phyloP scores from a whole-genome alignment of 2,329 filamentous ascomycete genomes.

The Dactylonectria estremocensis region DNA sequence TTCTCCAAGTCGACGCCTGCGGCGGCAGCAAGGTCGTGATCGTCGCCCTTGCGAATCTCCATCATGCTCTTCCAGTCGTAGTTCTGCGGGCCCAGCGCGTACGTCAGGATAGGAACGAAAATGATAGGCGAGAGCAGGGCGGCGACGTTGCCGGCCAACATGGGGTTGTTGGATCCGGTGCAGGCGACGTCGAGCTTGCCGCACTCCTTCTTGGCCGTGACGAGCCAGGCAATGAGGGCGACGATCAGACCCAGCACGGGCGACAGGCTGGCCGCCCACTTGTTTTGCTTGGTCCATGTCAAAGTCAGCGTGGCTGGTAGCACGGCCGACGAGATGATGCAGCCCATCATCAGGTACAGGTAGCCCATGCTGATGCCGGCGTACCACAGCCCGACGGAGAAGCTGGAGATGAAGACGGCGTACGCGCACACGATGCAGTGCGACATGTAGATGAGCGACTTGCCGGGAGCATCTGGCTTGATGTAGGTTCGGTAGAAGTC shows the following conservation, averaged over 20 bases:
- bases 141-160: conserved; percentile 89
- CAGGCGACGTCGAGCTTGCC: conserved; percentile 79
- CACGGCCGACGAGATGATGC: conserved; percentile 89
- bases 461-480: conserved; percentile 82
- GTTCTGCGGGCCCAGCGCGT: conserved; percentile 71
- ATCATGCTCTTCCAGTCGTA: conserved; percentile 93
- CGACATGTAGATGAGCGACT: conserved; percentile 85
- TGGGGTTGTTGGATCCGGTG: conserved; percentile 87
- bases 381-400: conserved; percentile 82
- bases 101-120: conserved; percentile 83
- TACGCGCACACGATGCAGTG: conserved; percentile 79
- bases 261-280: conserved; percentile 77
- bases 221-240: conserved; percentile 81
- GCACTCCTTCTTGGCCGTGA: conserved; percentile 76
- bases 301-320: conserved; percentile 86
- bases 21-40: conserved; percentile 76
- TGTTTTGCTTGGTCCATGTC: conserved; percentile 85
- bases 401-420: conserved; percentile 82
- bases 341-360: conserved; percentile 91
- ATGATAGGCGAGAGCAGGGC: conserved; percentile 84
- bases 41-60: conserved; percentile 83
- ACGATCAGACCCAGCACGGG: conserved; percentile 78
- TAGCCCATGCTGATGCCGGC: conserved; percentile 90
- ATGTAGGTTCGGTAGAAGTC: conserved; percentile 78
- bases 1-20: conserved; percentile 39